Evolutionary conservation across 176 grass and related monocot species (phyloP), one percentile per base, ranked within the genome.

Genomic region (Rhynchospora pubera): DNA sequence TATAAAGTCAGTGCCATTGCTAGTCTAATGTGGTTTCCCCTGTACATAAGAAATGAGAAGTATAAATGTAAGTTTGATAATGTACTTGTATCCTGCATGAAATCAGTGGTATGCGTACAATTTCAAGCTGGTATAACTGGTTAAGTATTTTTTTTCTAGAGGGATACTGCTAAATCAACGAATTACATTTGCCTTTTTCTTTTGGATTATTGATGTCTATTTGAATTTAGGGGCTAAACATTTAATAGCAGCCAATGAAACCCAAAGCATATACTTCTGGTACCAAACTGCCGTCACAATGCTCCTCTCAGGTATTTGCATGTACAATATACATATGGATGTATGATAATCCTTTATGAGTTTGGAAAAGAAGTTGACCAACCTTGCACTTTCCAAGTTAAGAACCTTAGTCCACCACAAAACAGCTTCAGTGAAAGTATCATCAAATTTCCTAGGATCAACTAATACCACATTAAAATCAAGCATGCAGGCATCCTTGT

Each of bases 401-500:
- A 98, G 65, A 84, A 64, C 89, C 61, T 45, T 87, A 44, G 15
- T 69, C 96, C 96, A 99, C 85, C 88, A 90, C 22, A 47, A 46
- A 78, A 99, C 84, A n/a, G 87, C 74, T 23, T 88, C 87, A 30
- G 77, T 30, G 23, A 91, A 62, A 75, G 83, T 82, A 62, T 82
- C 84, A 42, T 86, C 56, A 65, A 99, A 65, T 78, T 82, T 98
- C 3, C 46, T 81, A 24, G 96, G 87, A 78, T 98, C 89, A 65
- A 98, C 65, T 56, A 93, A 60, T 52, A 95, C 64, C 67, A 95
- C 47, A 60, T 88, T 88, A 59, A 94, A 91, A 82, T 91, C 87
- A 87, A 88, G 86, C 59, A 94, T 61, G 73, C 92, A 98, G 2
- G 87, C 58, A 80, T 98, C 82, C 80, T 84, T 91, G 80, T 94